These are phyloP conservation scores for Trichothecium sympodiale DNA, from an alignment of 2,329 filamentous ascomycete genomes.

Conservation along the genomic window DNA sequence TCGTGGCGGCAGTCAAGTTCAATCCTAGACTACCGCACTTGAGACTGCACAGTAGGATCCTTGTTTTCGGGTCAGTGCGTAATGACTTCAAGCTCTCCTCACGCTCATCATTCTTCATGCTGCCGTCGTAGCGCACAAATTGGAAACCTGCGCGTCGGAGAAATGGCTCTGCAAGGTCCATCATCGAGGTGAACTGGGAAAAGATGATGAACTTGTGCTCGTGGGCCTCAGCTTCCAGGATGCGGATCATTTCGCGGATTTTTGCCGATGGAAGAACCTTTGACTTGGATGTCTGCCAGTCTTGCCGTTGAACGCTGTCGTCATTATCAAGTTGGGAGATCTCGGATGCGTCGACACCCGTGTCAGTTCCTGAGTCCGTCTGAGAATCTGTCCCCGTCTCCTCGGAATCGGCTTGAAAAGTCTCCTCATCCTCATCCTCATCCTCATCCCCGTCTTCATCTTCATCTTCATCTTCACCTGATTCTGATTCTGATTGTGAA, in stretches of 20 bases:
- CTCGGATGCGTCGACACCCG: conserved; percentile 29
- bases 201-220: conserved; percentile 98
- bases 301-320: conserved; percentile 5
- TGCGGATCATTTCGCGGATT: conserved; percentile 72
- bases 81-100: conserved; percentile 75
- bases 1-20: conserved; percentile 85
- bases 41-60: conserved; percentile 83
- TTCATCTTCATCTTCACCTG: conserved; percentile 20
- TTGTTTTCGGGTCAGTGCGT: conserved; percentile 60
- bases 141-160: conserved; percentile 61
- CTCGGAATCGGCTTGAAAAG: neutral
- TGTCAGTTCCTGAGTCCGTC: conserved; percentile 10
- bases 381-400: conserved; percentile 3
- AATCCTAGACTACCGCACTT: conserved; percentile 89
- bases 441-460: no score
- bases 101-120: conserved; percentile 86
- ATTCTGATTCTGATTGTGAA: conserved; percentile 5
- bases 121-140: conserved; percentile 86
- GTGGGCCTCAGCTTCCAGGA: conserved; percentile 66
- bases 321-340: conserved; percentile 28
- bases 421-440: conserved; percentile 13
- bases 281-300: conserved; percentile 16
- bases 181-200: conserved; percentile 96
- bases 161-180: conserved; percentile 91
- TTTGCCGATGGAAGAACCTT: conserved; percentile 70